phyloP scores from a whole-genome alignment of 1,284 basidiomycete genomes.

The Cutaneotrichosporon cavernicola region DNA sequence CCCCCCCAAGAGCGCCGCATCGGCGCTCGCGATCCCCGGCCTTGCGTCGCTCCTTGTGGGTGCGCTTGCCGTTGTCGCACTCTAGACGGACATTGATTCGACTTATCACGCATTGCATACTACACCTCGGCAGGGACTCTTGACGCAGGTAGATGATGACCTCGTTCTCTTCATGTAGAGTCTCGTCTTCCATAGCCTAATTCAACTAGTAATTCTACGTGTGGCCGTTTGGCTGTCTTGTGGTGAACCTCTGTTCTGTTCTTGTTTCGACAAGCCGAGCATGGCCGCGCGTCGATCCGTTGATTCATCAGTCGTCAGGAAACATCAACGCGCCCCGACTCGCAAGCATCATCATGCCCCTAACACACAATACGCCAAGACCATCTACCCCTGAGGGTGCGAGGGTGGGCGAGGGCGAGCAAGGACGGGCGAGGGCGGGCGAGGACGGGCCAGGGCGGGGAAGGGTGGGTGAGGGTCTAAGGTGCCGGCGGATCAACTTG shows the following conservation, averaged over 20 bases:
- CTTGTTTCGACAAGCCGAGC: no score
- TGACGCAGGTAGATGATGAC: not conserved
- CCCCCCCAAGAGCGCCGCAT: slow-evolving; percentile 10
- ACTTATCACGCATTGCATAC: not conserved
- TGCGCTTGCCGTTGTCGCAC: slow-evolving; percentile 10
- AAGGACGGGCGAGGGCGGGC: no score
- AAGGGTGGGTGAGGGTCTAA: no score
- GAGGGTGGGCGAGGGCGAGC: no score
- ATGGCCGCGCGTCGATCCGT: no score
- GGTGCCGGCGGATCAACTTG: no score
- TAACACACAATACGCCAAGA: no score
- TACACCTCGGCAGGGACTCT: not conserved
- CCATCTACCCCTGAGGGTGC: no score
- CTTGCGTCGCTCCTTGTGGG: slow-evolving; percentile 9
- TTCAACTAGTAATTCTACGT: not conserved
- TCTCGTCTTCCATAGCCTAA: not conserved
- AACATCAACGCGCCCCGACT: no score
- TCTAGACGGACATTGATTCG: slow-evolving; percentile 12
- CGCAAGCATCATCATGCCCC: no score
- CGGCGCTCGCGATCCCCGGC: slow-evolving; percentile 9
- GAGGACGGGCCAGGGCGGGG: no score
- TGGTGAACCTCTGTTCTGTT: not conserved
- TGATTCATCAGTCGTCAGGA: no score
- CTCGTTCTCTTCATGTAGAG: not conserved
- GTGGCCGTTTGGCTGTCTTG: not conserved